phyloP scores from a whole-genome alignment of 2,329 filamentous ascomycete genomes.

The Diaporthe humulicola region DNA sequence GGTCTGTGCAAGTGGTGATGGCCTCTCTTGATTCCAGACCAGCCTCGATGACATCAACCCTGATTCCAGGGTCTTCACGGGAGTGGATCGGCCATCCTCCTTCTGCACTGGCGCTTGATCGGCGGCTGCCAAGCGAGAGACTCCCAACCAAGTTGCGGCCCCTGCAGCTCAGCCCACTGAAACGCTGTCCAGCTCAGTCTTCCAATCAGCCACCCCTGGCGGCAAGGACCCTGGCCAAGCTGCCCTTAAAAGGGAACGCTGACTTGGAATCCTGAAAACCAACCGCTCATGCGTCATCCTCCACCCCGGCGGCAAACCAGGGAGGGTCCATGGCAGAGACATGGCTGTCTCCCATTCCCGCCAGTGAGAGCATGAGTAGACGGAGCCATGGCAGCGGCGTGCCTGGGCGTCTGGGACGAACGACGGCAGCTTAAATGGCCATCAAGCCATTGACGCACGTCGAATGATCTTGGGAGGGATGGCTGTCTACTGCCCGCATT shows the following conservation, averaged over 20 bases:
- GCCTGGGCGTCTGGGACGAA: conserved; percentile 17
- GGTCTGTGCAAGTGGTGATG: conserved; percentile 11
- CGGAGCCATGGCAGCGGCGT: conserved; percentile 33
- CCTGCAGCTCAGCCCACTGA: conserved; percentile 36
- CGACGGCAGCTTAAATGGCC: conserved; percentile 44
- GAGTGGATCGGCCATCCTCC: neutral
- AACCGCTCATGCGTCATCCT: conserved; percentile 41
- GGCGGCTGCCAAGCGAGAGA: conserved; percentile 25
- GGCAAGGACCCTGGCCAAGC: neutral
- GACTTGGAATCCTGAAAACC: conserved; percentile 39
- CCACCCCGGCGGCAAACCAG: conserved; percentile 33
- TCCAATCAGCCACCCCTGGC: conserved; percentile 30
- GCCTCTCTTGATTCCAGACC: conserved; percentile 16
- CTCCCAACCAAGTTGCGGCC: conserved; percentile 30
- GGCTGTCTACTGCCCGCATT: neutral
- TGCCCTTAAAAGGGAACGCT: conserved; percentile 20
- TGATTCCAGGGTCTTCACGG: conserved; percentile 11
- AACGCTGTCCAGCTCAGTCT: conserved; percentile 18
- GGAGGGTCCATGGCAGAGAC: conserved; percentile 30
- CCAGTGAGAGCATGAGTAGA: conserved; percentile 15
- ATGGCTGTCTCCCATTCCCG: neutral
- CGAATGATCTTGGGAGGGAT: conserved; percentile 30
- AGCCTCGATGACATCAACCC: conserved; percentile 9
- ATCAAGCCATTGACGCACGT: conserved; percentile 25
- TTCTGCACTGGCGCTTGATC: conserved; percentile 30